These are phyloP conservation scores for Eragrostis tef DNA, from an alignment of 202 grass and related monocot genomes.

Conservation along the genomic window DNA sequence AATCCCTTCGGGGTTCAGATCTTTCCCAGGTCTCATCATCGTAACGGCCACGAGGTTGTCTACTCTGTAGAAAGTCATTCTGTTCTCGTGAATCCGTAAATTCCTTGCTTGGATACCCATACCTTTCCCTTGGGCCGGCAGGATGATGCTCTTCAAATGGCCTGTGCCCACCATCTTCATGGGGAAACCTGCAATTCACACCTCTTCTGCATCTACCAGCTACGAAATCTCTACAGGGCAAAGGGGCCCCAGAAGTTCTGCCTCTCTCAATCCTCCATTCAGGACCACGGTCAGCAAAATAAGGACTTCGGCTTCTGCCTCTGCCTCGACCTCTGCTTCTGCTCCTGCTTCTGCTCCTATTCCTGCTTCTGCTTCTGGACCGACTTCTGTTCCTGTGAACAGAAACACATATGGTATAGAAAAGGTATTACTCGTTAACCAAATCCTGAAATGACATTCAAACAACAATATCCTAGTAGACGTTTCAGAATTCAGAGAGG, in stretches of 20 bases:
- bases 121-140: constrained; percentile 53
- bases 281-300: constrained; percentile 56
- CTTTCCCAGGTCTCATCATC: constrained; percentile 66
- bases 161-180: constrained; percentile 66
- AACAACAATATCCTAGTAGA: constrained; percentile 21
- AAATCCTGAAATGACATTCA: constrained; percentile 35
- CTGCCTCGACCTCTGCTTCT: constrained; percentile 50
- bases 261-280: constrained; percentile 65
- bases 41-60: constrained; percentile 58
- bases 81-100: constrained; percentile 68
- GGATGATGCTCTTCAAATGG: constrained; percentile 60
- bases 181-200: constrained; percentile 71
- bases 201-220: constrained; percentile 87
- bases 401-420: constrained; percentile 38
- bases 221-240: constrained; percentile 83
- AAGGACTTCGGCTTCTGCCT: constrained; percentile 65
- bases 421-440: constrained; percentile 36
- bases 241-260: constrained; percentile 55
- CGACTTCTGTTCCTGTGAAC: constrained; percentile 68
- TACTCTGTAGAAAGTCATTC: constrained; percentile 58
- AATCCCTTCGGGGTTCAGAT: constrained; percentile 62
- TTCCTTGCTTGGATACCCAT: constrained; percentile 57
- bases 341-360: constrained; percentile 55
- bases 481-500: constrained; percentile 20
- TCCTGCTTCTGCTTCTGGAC: constrained; percentile 63